A percentile compares a stretch with the other conserved stretches of the same genome.
These are phyloP conservation scores for Xylaria sp. DNA, from an alignment of 2,329 filamentous ascomycete genomes.

Conservation along the genomic window DNA sequence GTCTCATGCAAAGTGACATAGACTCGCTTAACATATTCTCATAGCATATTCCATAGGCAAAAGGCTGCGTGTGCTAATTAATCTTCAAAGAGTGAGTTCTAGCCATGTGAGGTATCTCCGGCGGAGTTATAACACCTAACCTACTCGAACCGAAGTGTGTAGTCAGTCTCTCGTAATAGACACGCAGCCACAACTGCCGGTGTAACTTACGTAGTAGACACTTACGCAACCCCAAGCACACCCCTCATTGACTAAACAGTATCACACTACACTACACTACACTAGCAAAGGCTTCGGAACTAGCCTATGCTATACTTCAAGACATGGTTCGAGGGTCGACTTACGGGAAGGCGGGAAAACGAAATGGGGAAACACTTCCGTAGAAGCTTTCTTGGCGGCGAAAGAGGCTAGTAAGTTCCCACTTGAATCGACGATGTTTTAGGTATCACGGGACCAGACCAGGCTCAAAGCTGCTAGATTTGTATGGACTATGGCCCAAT, in stretches of 20 bases:
- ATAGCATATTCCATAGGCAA: no score
- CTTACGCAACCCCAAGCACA: background rate
- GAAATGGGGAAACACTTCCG: slow-evolving; percentile 23
- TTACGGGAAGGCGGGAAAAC: background rate
- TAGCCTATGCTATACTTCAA: background rate
- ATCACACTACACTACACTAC: background rate
- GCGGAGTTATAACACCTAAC: background rate
- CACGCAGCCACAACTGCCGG: background rate
- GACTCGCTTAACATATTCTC: no score
- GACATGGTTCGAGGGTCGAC: slow-evolving; percentile 23
- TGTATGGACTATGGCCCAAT: background rate
- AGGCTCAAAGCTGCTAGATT: no score
- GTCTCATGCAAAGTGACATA: no score
- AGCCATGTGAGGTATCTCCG: background rate
- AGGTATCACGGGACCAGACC: background rate
- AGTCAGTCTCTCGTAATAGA: background rate
- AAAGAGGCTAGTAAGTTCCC: background rate
- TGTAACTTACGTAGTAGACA: background rate
- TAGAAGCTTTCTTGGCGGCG: slow-evolving; percentile 12
- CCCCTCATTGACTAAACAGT: background rate
- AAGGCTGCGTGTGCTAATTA: no score
- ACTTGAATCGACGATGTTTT: background rate
- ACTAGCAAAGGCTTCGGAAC: background rate
- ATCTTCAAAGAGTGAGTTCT: no score
- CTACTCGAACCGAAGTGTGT: background rate